Evolutionary conservation across 495 filamentous ascomycete genomes (phyloP).

Genomic region (Aspergillus avenaceus): DNA sequence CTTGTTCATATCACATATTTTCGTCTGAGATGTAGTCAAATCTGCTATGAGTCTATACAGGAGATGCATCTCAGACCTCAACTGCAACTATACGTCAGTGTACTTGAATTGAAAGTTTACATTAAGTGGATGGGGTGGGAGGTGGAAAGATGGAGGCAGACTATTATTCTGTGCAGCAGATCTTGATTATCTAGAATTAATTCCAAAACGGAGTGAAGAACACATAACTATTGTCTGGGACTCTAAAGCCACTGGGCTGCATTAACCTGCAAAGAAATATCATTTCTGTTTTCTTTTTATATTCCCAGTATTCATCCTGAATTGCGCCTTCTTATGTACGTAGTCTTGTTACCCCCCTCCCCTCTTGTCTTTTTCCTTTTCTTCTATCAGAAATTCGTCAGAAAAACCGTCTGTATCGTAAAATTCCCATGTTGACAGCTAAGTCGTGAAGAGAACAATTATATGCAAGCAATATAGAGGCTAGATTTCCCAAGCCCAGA

Average conservation of each 20-base stretch:
- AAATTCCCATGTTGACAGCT: slow-evolving; percentile 10
- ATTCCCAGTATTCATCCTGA: background rate
- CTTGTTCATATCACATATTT: too few relatives aligned
- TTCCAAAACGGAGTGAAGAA: background rate
- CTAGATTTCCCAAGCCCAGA: background rate
- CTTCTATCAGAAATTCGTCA: slow-evolving; percentile 25
- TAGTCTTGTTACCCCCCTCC: background rate
- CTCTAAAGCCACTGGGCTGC: background rate
- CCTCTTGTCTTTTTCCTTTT: slow-evolving; percentile 11
- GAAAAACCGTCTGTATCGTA: slow-evolving; percentile 24
- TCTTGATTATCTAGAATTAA: too few relatives aligned
- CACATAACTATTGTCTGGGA: background rate
- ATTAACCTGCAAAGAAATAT: background rate
- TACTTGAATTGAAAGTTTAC: too few relatives aligned
- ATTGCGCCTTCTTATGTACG: background rate
- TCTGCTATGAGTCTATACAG: too few relatives aligned
- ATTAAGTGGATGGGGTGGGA: too few relatives aligned
- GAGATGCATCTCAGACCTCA: too few relatives aligned
- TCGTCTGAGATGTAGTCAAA: too few relatives aligned
- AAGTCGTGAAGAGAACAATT: slow-evolving; percentile 1
- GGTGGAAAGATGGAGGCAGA: too few relatives aligned
- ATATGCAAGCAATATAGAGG: slow-evolving; percentile 10
- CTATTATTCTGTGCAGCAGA: too few relatives aligned
- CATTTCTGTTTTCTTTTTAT: too few relatives aligned
- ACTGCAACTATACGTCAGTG: too few relatives aligned